Conservation (phyloP, 805 yeast genomes). For the Saturnispora sekii region DNA sequence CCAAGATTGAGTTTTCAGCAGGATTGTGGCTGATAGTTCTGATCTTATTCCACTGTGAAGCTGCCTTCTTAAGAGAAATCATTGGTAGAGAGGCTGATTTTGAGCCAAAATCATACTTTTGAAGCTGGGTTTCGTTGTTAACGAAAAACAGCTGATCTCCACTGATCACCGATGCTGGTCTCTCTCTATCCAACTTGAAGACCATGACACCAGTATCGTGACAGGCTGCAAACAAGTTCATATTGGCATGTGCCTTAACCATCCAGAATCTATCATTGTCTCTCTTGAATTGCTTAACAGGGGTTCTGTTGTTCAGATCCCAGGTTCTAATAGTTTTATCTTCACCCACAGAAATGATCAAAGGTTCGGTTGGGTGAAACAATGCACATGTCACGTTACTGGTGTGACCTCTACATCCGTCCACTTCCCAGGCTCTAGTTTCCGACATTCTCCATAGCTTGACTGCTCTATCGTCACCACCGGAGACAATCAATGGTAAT, state of each 20-base stretch:
- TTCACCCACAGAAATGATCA: slow-evolving; percentile 88
- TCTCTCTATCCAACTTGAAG: slow-evolving; percentile 92
- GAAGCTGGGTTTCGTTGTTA: slow-evolving; percentile 80
- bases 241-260: slow-evolving; percentile 76
- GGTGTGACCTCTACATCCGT: slow-evolving; percentile 96
- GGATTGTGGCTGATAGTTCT: slow-evolving; percentile 85
- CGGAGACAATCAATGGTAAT: slow-evolving; percentile 86
- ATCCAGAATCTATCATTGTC: slow-evolving; percentile 95
- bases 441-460: slow-evolving; percentile 98
- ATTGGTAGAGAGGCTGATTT: slow-evolving; percentile 66
- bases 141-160: slow-evolving; percentile 58
- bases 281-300: slow-evolving; percentile 88
- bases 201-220: slow-evolving; percentile 98
- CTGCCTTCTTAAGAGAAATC: slow-evolving; percentile 74
- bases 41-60: slow-evolving; percentile 79
- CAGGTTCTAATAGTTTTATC: slow-evolving; percentile 94
- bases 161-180: slow-evolving; percentile 61
- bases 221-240: slow-evolving; percentile 91
- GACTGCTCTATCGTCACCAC: slow-evolving; percentile 92
- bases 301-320: slow-evolving; percentile 91
- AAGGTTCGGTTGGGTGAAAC: slow-evolving; percentile 90
- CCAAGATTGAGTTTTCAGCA: slow-evolving; percentile 76
- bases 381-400: slow-evolving; percentile 82
- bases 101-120: slow-evolving; percentile 58
- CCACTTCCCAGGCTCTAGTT: slow-evolving; percentile 98